Percentiles rank a stretch among this genome's conserved stretches.
Evolutionary conservation across 1,284 basidiomycete species (phyloP).

Genomic region (Ceratobasidium theobromae): DNA sequence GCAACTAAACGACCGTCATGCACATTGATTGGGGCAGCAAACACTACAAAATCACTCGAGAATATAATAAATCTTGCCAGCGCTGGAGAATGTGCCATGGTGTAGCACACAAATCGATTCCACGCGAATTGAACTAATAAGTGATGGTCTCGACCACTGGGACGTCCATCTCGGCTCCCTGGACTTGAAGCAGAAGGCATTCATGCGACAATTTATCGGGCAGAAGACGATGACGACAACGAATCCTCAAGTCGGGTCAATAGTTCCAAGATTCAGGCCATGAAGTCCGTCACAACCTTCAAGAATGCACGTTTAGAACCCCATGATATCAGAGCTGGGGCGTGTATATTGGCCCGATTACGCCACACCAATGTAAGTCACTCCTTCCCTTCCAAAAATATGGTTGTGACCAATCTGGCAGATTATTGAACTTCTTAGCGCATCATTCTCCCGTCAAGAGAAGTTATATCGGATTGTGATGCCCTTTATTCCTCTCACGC

Average conservation of each 20-base stretch:
- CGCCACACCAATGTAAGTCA: slow-evolving; percentile 60
- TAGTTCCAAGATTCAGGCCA: slow-evolving; percentile 26
- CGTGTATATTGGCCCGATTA: slow-evolving; percentile 54
- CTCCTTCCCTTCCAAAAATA: slow-evolving; percentile 38
- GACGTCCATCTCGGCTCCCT: no score
- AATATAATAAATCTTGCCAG: no score
- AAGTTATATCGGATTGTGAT: slow-evolving; percentile 54
- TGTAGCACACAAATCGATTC: no score
- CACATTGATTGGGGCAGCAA: no score
- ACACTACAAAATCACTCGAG: no score
- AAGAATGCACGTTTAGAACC: slow-evolving; percentile 44
- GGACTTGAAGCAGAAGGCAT: slow-evolving; percentile 35
- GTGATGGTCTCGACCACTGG: no score
- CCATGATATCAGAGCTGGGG: slow-evolving; percentile 73
- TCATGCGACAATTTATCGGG: slow-evolving; percentile 35
- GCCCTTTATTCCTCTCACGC: slow-evolving; percentile 62
- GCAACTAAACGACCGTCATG: no score
- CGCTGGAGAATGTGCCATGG: no score
- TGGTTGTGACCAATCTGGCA: background rate
- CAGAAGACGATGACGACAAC: background rate
- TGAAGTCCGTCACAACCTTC: slow-evolving; percentile 34
- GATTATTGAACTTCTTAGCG: slow-evolving; percentile 54
- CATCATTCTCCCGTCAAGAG: slow-evolving; percentile 31
- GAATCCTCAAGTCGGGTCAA: background rate
- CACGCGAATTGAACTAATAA: no score